Conservation (phyloP, 176 grass and related monocot species). For the Panicum miliaceum region DNA sequence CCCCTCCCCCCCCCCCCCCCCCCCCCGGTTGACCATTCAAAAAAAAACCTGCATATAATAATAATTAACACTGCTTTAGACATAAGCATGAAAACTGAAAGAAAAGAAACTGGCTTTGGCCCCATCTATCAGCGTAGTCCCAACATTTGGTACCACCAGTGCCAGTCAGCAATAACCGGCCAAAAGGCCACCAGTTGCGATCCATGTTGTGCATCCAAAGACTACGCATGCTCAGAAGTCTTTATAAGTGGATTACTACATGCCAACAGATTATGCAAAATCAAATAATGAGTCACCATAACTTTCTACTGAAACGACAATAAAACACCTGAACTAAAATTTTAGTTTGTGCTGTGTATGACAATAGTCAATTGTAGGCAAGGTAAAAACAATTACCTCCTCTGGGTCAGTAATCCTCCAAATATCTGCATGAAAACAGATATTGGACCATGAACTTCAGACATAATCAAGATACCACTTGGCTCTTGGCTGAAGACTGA, state of each 20-base stretch:
- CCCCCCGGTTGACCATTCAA: no score
- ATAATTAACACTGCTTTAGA: no score
- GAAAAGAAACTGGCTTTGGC: neutral
- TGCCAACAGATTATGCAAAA: neutral
- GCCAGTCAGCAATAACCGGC: neutral
- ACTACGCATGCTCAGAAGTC: neutral
- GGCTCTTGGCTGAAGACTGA: slow-evolving; percentile 13
- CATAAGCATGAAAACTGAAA: slow-evolving; percentile 20
- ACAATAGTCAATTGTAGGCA: neutral
- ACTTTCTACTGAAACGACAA: neutral
- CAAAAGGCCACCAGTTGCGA: neutral
- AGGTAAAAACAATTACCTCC: slow-evolving; percentile 21
- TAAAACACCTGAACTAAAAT: neutral
- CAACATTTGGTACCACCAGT: neutral
- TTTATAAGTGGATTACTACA: neutral
- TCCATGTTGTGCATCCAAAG: neutral
- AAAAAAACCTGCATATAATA: no score
- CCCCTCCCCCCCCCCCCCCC: no score
- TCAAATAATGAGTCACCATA: neutral
- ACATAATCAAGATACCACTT: neutral
- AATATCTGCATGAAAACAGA: neutral
- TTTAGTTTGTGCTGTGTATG: neutral
- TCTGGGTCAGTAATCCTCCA: neutral
- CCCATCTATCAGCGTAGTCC: neutral
- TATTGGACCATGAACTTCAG: neutral